Percentiles rank a stretch among this genome's conserved stretches.
Conservation (phyloP, 2,329 filamentous ascomycete genomes). For the Calycina marina region DNA sequence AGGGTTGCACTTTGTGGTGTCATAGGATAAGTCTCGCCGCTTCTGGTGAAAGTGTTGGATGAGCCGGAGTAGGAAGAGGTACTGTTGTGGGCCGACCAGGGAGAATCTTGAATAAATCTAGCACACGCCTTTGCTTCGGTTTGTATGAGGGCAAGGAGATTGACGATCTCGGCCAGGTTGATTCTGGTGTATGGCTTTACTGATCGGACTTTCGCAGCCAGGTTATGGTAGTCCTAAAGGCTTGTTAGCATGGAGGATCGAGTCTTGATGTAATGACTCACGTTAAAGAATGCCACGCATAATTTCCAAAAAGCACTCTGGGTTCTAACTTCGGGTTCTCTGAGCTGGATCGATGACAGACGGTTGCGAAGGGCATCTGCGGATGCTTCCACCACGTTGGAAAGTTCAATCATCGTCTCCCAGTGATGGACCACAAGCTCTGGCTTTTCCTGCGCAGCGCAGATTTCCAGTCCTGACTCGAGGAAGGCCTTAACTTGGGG, state of each 20-base stretch:
- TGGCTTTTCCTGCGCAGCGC: slow-evolving; percentile 42
- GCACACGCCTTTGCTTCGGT: slow-evolving; percentile 69
- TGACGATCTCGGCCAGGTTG: slow-evolving; percentile 52
- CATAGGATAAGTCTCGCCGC: too few species aligned
- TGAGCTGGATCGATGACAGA: slow-evolving; percentile 69
- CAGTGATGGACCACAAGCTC: slow-evolving; percentile 50
- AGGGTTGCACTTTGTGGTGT: slow-evolving; percentile 82
- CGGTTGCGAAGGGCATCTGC: slow-evolving; percentile 58
- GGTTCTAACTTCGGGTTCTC: slow-evolving; percentile 62
- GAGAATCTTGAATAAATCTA: slow-evolving; percentile 52
- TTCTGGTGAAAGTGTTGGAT: too few species aligned
- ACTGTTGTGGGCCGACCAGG: slow-evolving; percentile 47
- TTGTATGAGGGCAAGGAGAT: slow-evolving; percentile 67
- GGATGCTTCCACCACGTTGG: slow-evolving; percentile 54
- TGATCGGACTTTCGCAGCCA: slow-evolving; percentile 45
- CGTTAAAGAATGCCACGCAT: slow-evolving; percentile 58
- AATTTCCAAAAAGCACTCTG: slow-evolving; percentile 50
- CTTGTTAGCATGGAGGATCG: too few species aligned
- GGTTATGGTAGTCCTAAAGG: slow-evolving; percentile 58
- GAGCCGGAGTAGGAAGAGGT: slow-evolving; percentile 15
- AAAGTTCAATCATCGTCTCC: slow-evolving; percentile 57
- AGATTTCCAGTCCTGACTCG: slow-evolving; percentile 44
- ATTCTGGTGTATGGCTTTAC: slow-evolving; percentile 31
- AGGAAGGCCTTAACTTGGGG: slow-evolving; percentile 58
- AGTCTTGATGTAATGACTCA: too few species aligned